phyloP scores from a whole-genome alignment of 441 rosid species.

The Arabidopsis hybrid region DNA sequence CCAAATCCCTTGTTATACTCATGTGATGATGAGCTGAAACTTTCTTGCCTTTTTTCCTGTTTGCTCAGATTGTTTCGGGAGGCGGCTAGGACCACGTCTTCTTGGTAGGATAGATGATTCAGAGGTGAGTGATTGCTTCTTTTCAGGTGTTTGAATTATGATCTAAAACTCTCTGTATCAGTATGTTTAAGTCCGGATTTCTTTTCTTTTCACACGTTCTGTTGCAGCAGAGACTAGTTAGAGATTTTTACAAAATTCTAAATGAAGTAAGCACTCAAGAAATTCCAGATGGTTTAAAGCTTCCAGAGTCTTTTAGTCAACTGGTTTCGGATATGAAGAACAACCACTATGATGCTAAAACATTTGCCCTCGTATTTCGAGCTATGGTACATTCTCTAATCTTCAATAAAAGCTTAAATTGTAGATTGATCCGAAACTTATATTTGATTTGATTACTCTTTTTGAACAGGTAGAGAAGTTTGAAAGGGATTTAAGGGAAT shows the following conservation, averaged over 20 bases:
- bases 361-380: conserved; percentile 78
- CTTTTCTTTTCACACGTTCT: conserved; percentile 31
- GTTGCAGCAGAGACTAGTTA: conserved; percentile 79
- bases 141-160: background rate
- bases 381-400: conserved; percentile 76
- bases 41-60: conserved; percentile 21
- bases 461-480: conserved; percentile 85
- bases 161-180: background rate
- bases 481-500: conserved; percentile 88
- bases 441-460: background rate
- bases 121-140: conserved; percentile 64
- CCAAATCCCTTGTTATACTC: too few relatives aligned
- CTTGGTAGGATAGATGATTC: conserved; percentile 94
- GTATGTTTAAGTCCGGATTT: conserved; percentile 2
- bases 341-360: conserved; percentile 82
- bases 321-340: conserved; percentile 91
- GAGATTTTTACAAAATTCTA: conserved; percentile 83
- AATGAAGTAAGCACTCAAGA: conserved; percentile 82
- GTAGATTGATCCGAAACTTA: background rate
- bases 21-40: conserved; percentile 19
- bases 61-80: conserved; percentile 91
- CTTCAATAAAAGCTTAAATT: background rate
- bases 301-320: conserved; percentile 81
- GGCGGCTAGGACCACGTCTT: conserved; percentile 95
- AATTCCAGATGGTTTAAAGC: conserved; percentile 85